phyloP scores from a whole-genome alignment of 164 flowering plant species.

The Macadamia tetraphylla region DNA sequence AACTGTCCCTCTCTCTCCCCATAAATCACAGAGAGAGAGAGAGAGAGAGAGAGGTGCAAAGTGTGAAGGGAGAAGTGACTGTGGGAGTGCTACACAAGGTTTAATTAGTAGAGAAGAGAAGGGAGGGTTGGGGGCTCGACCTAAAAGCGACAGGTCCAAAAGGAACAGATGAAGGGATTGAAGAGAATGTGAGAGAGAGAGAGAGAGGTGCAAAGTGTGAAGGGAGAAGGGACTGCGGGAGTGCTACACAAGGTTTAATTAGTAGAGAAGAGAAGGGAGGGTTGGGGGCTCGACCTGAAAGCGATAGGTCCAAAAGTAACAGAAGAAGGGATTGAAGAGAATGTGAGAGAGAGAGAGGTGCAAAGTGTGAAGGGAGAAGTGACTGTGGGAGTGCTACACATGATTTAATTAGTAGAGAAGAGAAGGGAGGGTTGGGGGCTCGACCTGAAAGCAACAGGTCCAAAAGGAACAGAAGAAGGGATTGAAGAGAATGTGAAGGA shows the following conservation, averaged over 20 bases:
- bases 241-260: background rate
- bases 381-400: background rate
- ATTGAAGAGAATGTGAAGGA: no score
- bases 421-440: conserved; percentile 9
- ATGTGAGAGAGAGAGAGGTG: conserved; percentile 8
- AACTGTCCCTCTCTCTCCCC: background rate
- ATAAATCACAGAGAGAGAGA: background rate
- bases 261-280: conserved; percentile 8
- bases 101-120: conserved; percentile 4
- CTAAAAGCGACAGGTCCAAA: conserved; percentile 24
- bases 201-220: conserved; percentile 5
- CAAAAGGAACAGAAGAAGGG: no score
- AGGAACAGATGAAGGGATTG: no score
- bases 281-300: conserved; percentile 18
- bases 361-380: background rate
- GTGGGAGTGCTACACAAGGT: background rate
- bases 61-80: background rate
- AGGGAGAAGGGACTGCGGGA: conserved; percentile 1
- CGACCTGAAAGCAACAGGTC: conserved; percentile 30
- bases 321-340: no score
- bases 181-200: background rate
- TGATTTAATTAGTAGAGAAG: conserved; percentile 5
- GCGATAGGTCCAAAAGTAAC: conserved; percentile 13
- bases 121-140: conserved; percentile 13
- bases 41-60: conserved; percentile 9